These are phyloP conservation scores for Boletus mariae DNA, from an alignment of 1,284 basidiomycete species.

Conservation along the genomic window DNA sequence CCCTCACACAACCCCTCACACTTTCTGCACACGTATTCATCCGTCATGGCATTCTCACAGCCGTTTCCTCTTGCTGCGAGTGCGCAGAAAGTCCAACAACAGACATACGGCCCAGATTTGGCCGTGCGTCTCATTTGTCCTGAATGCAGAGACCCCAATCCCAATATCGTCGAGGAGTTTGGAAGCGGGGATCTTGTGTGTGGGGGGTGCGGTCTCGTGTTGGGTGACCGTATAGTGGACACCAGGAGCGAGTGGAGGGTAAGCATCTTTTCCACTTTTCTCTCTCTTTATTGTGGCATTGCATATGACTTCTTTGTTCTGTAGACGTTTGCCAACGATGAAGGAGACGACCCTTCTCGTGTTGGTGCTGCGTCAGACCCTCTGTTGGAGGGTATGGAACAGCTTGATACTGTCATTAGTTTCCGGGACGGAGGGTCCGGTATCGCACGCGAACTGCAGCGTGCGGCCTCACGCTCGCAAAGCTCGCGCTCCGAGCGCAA, in stretches of 20 bases:
- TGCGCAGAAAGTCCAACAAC: constrained; percentile 47
- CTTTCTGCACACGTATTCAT: neutral
- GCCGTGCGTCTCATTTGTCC: constrained; percentile 91
- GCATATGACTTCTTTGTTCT: constrained; percentile 22
- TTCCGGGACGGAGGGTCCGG: constrained; percentile 94
- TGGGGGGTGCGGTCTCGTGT: constrained; percentile 91
- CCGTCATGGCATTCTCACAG: constrained; percentile 52
- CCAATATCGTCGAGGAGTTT: constrained; percentile 96
- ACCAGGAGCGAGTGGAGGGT: constrained; percentile 97
- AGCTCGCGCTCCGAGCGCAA: constrained; percentile 79
- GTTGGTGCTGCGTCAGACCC: constrained; percentile 96
- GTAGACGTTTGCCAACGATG: constrained; percentile 98
- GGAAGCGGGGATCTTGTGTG: constrained; percentile 97
- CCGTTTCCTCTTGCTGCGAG: constrained; percentile 68
- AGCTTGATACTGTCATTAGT: constrained; percentile 92
- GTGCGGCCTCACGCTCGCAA: constrained; percentile 79
- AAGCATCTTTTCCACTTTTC: constrained; percentile 38
- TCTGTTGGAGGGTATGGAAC: constrained; percentile 89
- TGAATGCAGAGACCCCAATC: constrained; percentile 89
- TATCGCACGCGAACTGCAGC: constrained; percentile 87
- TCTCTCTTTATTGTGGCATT: constrained; percentile 21
- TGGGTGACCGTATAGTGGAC: constrained; percentile 96
- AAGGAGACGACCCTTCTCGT: constrained; percentile 99
- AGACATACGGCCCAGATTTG: constrained; percentile 75
- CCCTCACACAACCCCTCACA: constrained; percentile 11